Conservation (phyloP, 768 basidiomycete genomes). For the Xerocomellus amylosporus region DNA sequence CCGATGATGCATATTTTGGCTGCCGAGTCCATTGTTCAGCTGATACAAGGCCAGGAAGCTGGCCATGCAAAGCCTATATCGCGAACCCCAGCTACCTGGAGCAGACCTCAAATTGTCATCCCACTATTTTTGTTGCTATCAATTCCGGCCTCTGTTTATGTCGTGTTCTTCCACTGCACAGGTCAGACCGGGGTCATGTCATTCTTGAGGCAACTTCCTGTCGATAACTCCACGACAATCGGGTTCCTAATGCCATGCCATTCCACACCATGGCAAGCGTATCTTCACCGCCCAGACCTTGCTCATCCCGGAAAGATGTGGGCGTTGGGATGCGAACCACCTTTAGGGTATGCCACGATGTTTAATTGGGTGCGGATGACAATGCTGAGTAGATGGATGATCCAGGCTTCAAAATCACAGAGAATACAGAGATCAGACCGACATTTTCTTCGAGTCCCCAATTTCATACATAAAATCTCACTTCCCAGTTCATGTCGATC, state of each 20-base stretch:
- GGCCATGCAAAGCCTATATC: neutral
- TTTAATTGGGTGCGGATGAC: neutral
- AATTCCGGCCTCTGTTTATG: conserved; percentile 63
- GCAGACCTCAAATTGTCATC: conserved; percentile 31
- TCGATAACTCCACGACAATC: conserved; percentile 51
- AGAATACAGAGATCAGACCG: conserved; percentile 76
- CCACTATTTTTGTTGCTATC: conserved; percentile 46
- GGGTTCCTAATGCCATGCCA: conserved; percentile 96
- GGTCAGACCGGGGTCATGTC: conserved; percentile 77
- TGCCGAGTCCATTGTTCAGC: conserved; percentile 62
- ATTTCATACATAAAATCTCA: conserved; percentile 56
- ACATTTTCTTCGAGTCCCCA: conserved; percentile 77
- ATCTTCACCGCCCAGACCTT: conserved; percentile 72
- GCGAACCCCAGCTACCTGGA: conserved; percentile 12
- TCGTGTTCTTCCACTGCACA: conserved; percentile 70
- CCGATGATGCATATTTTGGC: conserved; percentile 82
- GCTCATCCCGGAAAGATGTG: conserved; percentile 58
- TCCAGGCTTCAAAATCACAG: conserved; percentile 44
- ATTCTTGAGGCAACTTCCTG: conserved; percentile 57
- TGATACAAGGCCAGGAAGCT: conserved; percentile 24
- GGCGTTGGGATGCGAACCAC: conserved; percentile 93
- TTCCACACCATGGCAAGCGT: conserved; percentile 89
- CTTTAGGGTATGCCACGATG: conserved; percentile 59
- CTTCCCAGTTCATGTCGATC: conserved; percentile 65
- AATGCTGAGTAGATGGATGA: conserved; percentile 11